phyloP scores from a whole-genome alignment of 2,329 filamentous ascomycete genomes.

The Cladobotryum mycophilum region DNA sequence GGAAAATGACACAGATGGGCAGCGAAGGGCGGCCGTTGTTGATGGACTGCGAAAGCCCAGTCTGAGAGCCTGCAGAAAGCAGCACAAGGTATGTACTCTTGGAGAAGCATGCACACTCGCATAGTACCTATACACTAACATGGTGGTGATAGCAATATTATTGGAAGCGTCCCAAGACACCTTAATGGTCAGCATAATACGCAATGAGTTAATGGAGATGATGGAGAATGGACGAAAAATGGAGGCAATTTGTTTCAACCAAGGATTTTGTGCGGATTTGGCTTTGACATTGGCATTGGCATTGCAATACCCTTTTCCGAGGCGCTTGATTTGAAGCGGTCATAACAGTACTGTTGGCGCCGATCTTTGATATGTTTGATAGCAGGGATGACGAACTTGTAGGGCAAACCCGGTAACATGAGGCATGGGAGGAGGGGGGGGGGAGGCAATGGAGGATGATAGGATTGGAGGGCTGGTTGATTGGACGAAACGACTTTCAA shows the following conservation, averaged over 20 bases:
- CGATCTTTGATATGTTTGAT: too few species aligned
- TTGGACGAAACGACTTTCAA: too few species aligned
- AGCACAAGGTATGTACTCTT: conserved; percentile 76
- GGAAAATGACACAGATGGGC: conserved; percentile 74
- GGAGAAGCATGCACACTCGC: background rate
- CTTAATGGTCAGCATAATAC: conserved; percentile 29
- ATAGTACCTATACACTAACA: conserved; percentile 17
- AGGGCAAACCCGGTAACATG: background rate
- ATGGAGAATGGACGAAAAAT: background rate
- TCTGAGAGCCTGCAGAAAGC: conserved; percentile 82
- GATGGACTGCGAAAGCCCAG: conserved; percentile 84
- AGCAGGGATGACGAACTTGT: too few species aligned
- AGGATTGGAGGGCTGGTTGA: too few species aligned
- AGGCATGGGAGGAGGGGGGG: background rate
- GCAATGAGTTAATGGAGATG: background rate
- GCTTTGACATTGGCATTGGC: background rate
- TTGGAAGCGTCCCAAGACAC: conserved; percentile 59
- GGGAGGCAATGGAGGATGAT: background rate
- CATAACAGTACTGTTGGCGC: too few species aligned
- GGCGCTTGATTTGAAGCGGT: too few species aligned
- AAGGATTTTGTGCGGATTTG: background rate
- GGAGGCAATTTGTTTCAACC: background rate
- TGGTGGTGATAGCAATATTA: conserved; percentile 54
- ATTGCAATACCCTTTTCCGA: background rate
- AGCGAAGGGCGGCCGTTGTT: conserved; percentile 74